Base-by-base conservation (phyloP, 306 rosid genomes). In the Mimosa bimucronata region DNA sequence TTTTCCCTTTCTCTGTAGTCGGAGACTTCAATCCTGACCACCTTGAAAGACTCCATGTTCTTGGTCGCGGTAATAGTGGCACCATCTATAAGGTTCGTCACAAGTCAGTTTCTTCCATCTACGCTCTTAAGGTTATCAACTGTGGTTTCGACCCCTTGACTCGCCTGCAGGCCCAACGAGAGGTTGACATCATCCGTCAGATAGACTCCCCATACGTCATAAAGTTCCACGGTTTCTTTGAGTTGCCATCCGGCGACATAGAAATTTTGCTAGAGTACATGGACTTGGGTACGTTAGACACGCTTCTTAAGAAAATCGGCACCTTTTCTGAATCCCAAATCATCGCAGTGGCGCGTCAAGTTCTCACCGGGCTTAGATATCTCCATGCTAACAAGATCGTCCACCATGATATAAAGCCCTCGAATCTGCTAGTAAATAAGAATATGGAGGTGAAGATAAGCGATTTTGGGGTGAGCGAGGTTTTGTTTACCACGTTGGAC, bases 1-100 rank as follows among this genome's bases (percentile, higher is more conserved):
- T 30, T 30, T 9, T 2, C 1, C 23, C 62, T 5, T 21, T 14
- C 6, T 6, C 55, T n/a, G 14, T 84, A 23, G 1, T 72, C 44
- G 0, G 81, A 76, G 30, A 83, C 14, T 64, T 85, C 72, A 15
- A 83, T 5, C 5, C 82, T 29, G 5, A 74, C 2, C 97, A 94
- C 64, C 55, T 92, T 30, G 97, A 94, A 15, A 86, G 77, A 0
- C 88, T 92, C 11, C 78, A 89, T 34, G 98, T 94, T 2, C 97
- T 94, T 38, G 98, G 98, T n/a, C 91, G 87, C 61, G 98, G 98
- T 0, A 91, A 87, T 85, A 89, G 97, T 6, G 98, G 98, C 50
- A 94, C 97, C 2, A 97, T 94, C 82, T 94, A 92, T 90, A 86
- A 92, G 21, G 98, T 94, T 85, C 85, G 91, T 53, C 92, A 92